Base-by-base conservation (phyloP, 495 filamentous ascomycete species). In the Penicillium angulare region DNA sequence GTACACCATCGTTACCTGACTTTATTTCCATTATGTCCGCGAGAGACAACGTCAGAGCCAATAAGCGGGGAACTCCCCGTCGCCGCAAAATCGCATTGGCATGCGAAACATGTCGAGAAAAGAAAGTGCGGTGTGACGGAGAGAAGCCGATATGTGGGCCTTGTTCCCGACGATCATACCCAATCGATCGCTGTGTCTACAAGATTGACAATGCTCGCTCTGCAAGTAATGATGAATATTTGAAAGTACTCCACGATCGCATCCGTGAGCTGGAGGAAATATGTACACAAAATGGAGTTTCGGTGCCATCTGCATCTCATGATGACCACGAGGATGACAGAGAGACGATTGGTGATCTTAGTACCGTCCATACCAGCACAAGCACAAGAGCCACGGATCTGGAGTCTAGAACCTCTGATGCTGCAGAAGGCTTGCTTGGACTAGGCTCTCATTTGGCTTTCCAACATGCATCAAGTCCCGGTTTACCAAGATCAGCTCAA, bases 51-150 rank as follows among this genome's bases (percentile, higher is more conserved):
- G 95, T 89, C 17, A 95, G 95, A 63, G 90, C 90, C 2, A 89
- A 89, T 7, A 95, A 92, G 66, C 89, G 90, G 27, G 80, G 90
- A 52, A 95, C 95, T 66, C 79, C 90, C 35, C 75, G 31, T 46
- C 43, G 43, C 17, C 43, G n/a, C 73, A 77, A 50, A 57, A 63
- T 95, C 18, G 90, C 90, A 23, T 89, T 92, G 54, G 91, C 91
- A n/a, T 96, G 91, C 60, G 76, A 92, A 45, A 90, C 88, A 12
- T 96, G 91, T 65, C 82, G 91, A 24, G 90, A 95, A 68, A 96
- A 96, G 82, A 96, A 96, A 76, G 92, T 95, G 2, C 63, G 69
- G 1, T 78, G 74, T 40, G 72, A 76, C 48, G 72, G 73, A 7
- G 55, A 22, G 7, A 78, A 73, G 49, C 73, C 74, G 22, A 67